phyloP scores from a whole-genome alignment of 208 protist genomes.

The Trypanosoma congolense region DNA sequence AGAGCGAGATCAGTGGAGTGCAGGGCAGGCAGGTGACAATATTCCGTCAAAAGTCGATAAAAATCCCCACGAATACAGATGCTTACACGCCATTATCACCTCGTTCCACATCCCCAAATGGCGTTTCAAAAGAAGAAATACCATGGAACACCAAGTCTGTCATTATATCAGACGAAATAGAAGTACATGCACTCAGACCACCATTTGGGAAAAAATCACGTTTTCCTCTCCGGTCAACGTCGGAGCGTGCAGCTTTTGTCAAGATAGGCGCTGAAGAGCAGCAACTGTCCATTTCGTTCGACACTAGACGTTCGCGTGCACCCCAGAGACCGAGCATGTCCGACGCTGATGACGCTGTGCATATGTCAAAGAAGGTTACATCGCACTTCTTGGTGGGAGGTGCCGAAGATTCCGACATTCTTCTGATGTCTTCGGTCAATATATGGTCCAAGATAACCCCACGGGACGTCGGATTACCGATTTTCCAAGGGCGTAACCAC shows the following conservation, averaged over 20 bases:
- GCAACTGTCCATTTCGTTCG: constrained; percentile 13
- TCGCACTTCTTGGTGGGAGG: constrained; percentile 11
- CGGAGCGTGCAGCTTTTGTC: not conserved
- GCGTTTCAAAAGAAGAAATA: constrained; percentile 43
- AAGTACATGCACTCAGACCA: constrained; percentile 10
- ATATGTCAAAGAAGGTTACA: constrained; percentile 50
- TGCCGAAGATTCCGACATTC: not conserved
- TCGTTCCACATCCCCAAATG: constrained; percentile 22
- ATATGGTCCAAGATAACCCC: constrained; percentile 57
- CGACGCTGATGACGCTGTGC: constrained; percentile 33
- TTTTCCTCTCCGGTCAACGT: not conserved
- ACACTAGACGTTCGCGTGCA: constrained; percentile 27
- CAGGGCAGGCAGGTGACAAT: not conserved
- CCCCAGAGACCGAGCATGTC: constrained; percentile 57
- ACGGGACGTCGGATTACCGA: constrained; percentile 24
- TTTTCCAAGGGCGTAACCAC: constrained; percentile 57
- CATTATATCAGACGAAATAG: constrained; percentile 35
- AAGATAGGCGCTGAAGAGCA: not conserved
- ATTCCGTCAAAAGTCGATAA: not conserved
- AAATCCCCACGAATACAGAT: constrained; percentile 1
- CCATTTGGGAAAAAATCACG: constrained; percentile 22
- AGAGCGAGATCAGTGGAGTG: not conserved
- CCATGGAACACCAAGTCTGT: constrained; percentile 42
- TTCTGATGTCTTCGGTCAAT: constrained; percentile 30
- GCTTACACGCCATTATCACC: not conserved